A percentile compares a stretch with the other conserved stretches of the same genome.
These are phyloP conservation scores for Backusella liffmaniae DNA, from an alignment of 192 early-diverging fungal species.

Conservation along the genomic window DNA sequence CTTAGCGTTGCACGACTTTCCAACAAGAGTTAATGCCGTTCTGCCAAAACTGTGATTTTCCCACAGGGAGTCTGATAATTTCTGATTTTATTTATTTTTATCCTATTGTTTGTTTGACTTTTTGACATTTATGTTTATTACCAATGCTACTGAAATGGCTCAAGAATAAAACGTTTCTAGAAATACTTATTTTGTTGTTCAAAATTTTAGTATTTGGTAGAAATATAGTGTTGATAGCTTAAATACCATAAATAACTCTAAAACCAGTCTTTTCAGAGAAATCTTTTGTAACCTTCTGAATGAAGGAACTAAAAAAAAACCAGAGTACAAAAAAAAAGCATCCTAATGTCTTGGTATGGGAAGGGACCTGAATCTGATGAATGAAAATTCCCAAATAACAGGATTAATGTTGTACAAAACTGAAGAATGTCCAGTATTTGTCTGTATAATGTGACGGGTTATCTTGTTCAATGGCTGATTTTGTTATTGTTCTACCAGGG, in stretches of 20 bases:
- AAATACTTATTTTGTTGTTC: neutral
- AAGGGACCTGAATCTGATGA: neutral
- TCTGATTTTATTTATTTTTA: neutral
- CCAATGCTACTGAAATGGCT: neutral
- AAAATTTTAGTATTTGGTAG: neutral
- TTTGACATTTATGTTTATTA: neutral
- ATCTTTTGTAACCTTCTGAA: constrained; percentile 1
- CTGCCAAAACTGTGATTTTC: constrained; percentile 7
- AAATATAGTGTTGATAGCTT: neutral
- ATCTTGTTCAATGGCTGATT: neutral
- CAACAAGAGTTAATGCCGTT: neutral
- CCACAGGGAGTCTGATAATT: neutral
- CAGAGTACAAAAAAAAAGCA: neutral
- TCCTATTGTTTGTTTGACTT: neutral
- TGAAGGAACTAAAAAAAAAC: constrained; percentile 1
- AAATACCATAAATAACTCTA: neutral
- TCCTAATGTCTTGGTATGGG: neutral
- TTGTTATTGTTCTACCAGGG: neutral
- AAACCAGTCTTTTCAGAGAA: neutral
- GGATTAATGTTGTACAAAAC: neutral
- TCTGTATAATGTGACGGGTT: neutral
- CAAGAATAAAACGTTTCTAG: neutral
- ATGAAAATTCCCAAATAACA: neutral
- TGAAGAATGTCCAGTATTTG: neutral
- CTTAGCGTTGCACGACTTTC: neutral